Evolutionary conservation across 2,329 filamentous ascomycete genomes (phyloP).

Genomic region (Penicillium sp.): DNA sequence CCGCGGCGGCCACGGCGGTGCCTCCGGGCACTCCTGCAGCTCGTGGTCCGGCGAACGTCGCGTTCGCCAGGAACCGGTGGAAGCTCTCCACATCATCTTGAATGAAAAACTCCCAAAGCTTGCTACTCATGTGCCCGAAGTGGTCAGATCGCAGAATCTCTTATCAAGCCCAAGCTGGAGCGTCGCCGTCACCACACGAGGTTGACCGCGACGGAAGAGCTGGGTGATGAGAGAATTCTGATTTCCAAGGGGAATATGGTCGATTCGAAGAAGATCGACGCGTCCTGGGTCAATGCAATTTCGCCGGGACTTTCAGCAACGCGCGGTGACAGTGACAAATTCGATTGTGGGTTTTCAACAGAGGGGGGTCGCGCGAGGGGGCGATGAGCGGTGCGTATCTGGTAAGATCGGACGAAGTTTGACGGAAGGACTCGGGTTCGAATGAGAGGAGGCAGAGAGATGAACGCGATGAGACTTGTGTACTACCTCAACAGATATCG

Average conservation of each 20-base stretch:
- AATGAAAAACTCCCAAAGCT: constrained; percentile 94
- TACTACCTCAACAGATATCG: background rate
- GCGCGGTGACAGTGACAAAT: constrained; percentile 12
- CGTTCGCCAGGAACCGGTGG: constrained; percentile 77
- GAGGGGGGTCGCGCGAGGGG: constrained; percentile 14
- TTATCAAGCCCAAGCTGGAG: constrained; percentile 60
- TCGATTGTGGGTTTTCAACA: constrained; percentile 18
- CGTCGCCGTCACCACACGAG: constrained; percentile 89
- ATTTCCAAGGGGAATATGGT: constrained; percentile 7
- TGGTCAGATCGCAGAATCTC: constrained; percentile 37
- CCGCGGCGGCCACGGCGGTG: constrained; percentile 9
- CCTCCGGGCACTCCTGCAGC: constrained; percentile 25
- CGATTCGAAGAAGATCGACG: constrained; percentile 16
- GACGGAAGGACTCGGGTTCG: constrained; percentile 1
- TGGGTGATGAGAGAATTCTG: constrained; percentile 33
- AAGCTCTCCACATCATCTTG: constrained; percentile 97
- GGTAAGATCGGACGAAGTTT: background rate
- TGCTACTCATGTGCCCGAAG: constrained; percentile 79
- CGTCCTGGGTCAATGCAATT: constrained; percentile 9
- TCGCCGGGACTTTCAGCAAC: background rate
- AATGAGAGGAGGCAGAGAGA: background rate
- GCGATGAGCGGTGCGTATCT: constrained; percentile 18
- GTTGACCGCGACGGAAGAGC: constrained; percentile 87
- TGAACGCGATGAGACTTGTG: background rate
- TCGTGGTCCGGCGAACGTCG: constrained; percentile 44